These are phyloP conservation scores for Aspergillus sp. DNA, from an alignment of 2,329 filamentous ascomycete genomes.

Conservation along the genomic window DNA sequence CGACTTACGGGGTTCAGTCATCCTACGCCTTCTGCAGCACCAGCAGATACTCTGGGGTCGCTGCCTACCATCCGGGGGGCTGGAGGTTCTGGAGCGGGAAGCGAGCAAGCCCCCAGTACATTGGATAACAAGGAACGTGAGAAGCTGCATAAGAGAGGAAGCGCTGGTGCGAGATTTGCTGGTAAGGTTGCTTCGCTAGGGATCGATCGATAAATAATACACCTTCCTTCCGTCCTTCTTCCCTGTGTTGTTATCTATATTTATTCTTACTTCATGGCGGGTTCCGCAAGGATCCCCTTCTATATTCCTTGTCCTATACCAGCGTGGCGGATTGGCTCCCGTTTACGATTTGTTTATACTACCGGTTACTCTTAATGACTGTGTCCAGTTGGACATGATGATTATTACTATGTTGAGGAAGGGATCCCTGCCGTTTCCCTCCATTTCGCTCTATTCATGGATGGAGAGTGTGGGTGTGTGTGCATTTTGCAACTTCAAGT, in stretches of 20 bases:
- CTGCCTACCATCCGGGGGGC: conserved; percentile 54
- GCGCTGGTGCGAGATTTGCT: conserved; percentile 69
- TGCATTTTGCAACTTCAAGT: neutral
- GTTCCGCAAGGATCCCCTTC: conserved; percentile 1
- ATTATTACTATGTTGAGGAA: conserved; percentile 2
- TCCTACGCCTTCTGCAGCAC: conserved; percentile 45
- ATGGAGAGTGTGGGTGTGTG: neutral
- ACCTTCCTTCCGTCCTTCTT: neutral
- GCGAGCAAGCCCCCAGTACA: conserved; percentile 31
- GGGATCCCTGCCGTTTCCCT: neutral
- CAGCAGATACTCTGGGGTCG: conserved; percentile 59
- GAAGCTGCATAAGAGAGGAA: conserved; percentile 75
- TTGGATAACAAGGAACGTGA: conserved; percentile 59
- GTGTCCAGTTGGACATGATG: conserved; percentile 3
- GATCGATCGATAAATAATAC: conserved; percentile 37
- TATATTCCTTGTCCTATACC: conserved; percentile 4
- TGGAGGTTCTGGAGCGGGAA: conserved; percentile 23
- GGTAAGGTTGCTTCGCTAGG: conserved; percentile 47
- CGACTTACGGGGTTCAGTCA: conserved; percentile 26
- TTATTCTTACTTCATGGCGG: conserved; percentile 8
- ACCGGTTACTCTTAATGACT: conserved; percentile 1
- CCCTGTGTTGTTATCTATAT: conserved; percentile 6
- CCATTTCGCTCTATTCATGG: neutral
- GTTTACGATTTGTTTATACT: conserved; percentile 2
- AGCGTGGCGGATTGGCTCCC: neutral